Conservation (phyloP, 257 asterid species). For the Eustoma russellianum region DNA sequence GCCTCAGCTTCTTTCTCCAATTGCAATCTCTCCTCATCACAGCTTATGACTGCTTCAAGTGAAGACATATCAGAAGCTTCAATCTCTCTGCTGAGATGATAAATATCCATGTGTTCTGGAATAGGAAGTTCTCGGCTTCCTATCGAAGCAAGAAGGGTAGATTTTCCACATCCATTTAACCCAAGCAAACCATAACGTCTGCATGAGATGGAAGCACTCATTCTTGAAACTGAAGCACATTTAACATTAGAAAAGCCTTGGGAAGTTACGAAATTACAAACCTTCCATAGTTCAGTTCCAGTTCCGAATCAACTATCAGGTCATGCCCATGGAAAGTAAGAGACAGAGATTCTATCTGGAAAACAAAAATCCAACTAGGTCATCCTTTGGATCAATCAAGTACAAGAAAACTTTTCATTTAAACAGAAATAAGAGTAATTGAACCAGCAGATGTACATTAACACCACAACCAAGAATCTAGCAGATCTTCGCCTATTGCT, state of each 20-base stretch:
- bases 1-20: conserved; percentile 86
- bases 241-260: background rate
- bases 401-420: too few species aligned
- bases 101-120: conserved; percentile 98
- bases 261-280: conserved; percentile 14
- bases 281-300: conserved; percentile 97
- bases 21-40: conserved; percentile 85
- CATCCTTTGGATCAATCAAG: too few species aligned
- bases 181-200: conserved; percentile 99
- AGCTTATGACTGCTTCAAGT: conserved; percentile 84
- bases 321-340: conserved; percentile 98
- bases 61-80: conserved; percentile 98
- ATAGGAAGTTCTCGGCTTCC: conserved; percentile 92
- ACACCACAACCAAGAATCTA: too few species aligned
- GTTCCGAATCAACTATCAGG: conserved; percentile 85
- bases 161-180: conserved; percentile 93
- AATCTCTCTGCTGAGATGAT: conserved; percentile 79
- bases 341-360: conserved; percentile 92
- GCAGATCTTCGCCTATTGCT: too few species aligned
- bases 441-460: too few species aligned
- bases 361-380: background rate
- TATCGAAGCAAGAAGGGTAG: conserved; percentile 88
- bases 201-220: conserved; percentile 8
- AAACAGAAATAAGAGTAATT: too few species aligned
- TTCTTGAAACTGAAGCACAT: background rate